A percentile compares a stretch with the other conserved stretches of the same genome.
phyloP scores from a whole-genome alignment of 2,329 filamentous ascomycete genomes.

The Lecanicillium sp. region DNA sequence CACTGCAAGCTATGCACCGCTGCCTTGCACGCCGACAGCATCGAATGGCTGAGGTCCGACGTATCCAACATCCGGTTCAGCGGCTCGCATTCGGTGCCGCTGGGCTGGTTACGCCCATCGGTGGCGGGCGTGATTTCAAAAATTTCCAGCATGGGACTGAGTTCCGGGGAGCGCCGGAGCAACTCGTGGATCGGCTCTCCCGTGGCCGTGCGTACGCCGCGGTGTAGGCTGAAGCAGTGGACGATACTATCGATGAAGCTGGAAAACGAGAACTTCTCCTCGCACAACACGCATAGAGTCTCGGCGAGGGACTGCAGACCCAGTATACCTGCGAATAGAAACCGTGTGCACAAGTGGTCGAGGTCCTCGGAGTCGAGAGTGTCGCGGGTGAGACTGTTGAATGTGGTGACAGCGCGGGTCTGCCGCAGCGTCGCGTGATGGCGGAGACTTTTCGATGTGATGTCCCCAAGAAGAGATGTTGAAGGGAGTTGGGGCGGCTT shows the following conservation, averaged over 20 bases:
- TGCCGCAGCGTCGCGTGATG: slow-evolving; percentile 17
- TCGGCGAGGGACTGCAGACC: slow-evolving; percentile 14
- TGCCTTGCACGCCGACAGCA: slow-evolving; percentile 24
- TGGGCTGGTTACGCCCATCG: slow-evolving; percentile 12
- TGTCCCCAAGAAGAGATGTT: neutral
- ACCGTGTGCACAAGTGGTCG: slow-evolving; percentile 3
- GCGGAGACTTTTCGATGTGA: neutral
- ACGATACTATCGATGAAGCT: slow-evolving; percentile 35
- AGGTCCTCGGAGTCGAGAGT: slow-evolving; percentile 16
- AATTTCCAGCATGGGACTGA: slow-evolving; percentile 21
- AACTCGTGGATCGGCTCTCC: slow-evolving; percentile 26
- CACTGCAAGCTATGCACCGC: slow-evolving; percentile 27
- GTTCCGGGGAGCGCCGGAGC: slow-evolving; percentile 30
- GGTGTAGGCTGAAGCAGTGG: slow-evolving; percentile 36
- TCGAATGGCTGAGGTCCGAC: slow-evolving; percentile 24
- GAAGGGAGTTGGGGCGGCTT: neutral
- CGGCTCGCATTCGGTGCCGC: slow-evolving; percentile 23
- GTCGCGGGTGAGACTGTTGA: slow-evolving; percentile 19
- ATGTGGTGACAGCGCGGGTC: slow-evolving; percentile 25
- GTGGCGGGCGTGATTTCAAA: slow-evolving; percentile 19
- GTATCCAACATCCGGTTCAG: slow-evolving; percentile 26
- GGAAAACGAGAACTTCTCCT: slow-evolving; percentile 26
- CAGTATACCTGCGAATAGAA: slow-evolving; percentile 14
- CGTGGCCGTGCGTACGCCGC: slow-evolving; percentile 35
- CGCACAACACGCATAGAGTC: slow-evolving; percentile 24